Evolutionary conservation across 2,329 filamentous ascomycete species (phyloP), one percentile per base, ranked within the genome.

Genomic region (Amauroascus niger): DNA sequence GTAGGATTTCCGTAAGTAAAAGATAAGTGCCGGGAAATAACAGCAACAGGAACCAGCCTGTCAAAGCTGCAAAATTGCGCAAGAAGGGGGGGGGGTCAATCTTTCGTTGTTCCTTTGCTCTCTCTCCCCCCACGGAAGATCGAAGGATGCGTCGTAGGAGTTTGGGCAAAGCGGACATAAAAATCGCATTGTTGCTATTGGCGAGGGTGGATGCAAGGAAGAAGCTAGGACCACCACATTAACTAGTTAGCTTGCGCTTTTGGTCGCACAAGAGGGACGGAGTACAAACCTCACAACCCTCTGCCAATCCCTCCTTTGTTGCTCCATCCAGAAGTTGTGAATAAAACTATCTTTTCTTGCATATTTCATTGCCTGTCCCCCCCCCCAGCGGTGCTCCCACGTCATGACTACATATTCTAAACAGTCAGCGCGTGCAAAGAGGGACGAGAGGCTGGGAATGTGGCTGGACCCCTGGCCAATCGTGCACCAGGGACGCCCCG

Each of bases 391-490:
- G n/a, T n/a, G n/a, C 24, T 41, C 46, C 46, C 24, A 26, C 32
- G 32, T 30, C 32, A 39, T 30, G 22, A 39, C 32, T n/a, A n/a
- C n/a, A n/a, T n/a, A n/a, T n/a, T n/a, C n/a, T n/a, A n/a, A n/a
- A n/a, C n/a, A n/a, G n/a, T n/a, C n/a, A n/a, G n/a, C n/a, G n/a
- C n/a, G n/a, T n/a, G n/a, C n/a, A n/a, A n/a, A n/a, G n/a, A n/a
- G n/a, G n/a, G n/a, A n/a, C n/a, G n/a, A 51, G 53, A 51, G 47
- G 47, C 24, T 55, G 41, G 35, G 20, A 22, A 22, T 39, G 49
- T 43, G 49, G 40, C 35, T 35, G 52, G 40, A n/a, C 18, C 24
- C 8, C 6, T 18, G n/a, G 28, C 30, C 13, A 37, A 24, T 35
- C 30, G 24, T 24, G 7, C 1, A 4, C 45, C 3, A 22, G 14